These are phyloP conservation scores for Podosphaera xanthii DNA, from an alignment of 2,329 filamentous ascomycete species.

Conservation along the genomic window DNA sequence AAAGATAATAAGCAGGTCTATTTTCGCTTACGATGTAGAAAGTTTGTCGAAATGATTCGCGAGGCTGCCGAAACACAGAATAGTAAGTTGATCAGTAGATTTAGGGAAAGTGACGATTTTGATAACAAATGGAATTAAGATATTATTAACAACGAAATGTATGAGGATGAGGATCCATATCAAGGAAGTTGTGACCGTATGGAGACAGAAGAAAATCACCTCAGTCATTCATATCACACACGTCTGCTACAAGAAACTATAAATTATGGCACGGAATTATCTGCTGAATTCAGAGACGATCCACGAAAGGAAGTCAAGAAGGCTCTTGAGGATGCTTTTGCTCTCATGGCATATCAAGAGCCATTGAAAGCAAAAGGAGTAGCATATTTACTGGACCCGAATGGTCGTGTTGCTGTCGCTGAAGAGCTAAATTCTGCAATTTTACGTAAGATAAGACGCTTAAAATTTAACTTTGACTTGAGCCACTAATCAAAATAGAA, in stretches of 20 bases:
- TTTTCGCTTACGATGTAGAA: conserved; percentile 71
- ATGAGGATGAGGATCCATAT: conserved; percentile 28
- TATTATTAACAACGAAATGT: conserved; percentile 22
- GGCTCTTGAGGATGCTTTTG: conserved; percentile 65
- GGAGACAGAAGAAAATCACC: conserved; percentile 24
- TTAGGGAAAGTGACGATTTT: conserved; percentile 19
- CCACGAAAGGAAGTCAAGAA: conserved; percentile 45
- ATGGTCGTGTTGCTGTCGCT: conserved; percentile 54
- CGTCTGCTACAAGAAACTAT: conserved; percentile 46
- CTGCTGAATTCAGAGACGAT: conserved; percentile 54
- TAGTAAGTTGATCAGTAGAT: conserved; percentile 9
- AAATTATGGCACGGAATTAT: conserved; percentile 56
- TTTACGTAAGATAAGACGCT: conserved; percentile 25
- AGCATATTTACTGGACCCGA: conserved; percentile 53
- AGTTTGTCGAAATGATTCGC: conserved; percentile 88
- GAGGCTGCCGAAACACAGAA: conserved; percentile 41
- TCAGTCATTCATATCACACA: conserved; percentile 11
- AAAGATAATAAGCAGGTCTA: conserved; percentile 61
- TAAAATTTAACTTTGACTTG: background rate
- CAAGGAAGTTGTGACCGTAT: conserved; percentile 25
- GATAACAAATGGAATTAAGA: conserved; percentile 18
- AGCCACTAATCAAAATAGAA: conserved; percentile 27
- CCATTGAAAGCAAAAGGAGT: conserved; percentile 53
- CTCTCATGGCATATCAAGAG: conserved; percentile 68
- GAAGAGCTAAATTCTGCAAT: conserved; percentile 92